A percentile compares a stretch with the other conserved stretches of the same genome.
Conservation (phyloP, 2,329 filamentous ascomycete genomes). For the Coniochaeta hoffmannii region DNA sequence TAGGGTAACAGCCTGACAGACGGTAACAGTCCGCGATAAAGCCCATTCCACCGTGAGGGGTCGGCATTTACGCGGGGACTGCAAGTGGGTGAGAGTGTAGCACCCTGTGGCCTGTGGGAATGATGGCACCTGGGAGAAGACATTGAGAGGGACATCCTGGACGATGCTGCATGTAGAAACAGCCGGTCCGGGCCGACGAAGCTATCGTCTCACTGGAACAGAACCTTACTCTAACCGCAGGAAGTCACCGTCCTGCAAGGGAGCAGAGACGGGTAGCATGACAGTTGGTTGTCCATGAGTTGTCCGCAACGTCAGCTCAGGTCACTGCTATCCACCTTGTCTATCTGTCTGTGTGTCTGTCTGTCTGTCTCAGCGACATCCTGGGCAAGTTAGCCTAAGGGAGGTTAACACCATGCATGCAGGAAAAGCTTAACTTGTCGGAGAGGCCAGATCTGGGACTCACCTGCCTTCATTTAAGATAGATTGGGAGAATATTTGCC, state of each 20-base stretch:
- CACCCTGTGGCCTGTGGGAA: too few species aligned
- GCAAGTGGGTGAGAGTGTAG: too few species aligned
- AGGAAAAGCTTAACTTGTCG: conserved; percentile 1
- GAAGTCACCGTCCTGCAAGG: neutral
- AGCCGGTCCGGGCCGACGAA: conserved; percentile 15
- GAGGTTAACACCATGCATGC: neutral
- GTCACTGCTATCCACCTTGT: too few species aligned
- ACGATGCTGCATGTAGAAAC: conserved; percentile 8
- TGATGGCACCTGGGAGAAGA: too few species aligned
- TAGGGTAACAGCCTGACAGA: neutral
- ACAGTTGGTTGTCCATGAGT: too few species aligned
- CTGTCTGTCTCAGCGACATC: neutral
- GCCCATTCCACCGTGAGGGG: neutral
- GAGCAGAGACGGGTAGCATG: neutral
- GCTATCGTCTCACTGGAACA: conserved; percentile 9
- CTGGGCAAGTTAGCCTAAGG: neutral
- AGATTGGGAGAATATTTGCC: conserved; percentile 12
- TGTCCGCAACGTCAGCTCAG: too few species aligned
- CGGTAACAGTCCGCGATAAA: conserved; percentile 2
- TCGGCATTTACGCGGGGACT: too few species aligned
- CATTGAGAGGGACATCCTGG: too few species aligned
- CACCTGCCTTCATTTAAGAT: conserved; percentile 6
- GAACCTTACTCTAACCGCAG: neutral
- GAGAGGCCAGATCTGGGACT: neutral
- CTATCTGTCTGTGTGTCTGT: too few species aligned